Evolutionary conservation across 306 rosid species (phyloP).

Genomic region (Sechiopsis laciniata): DNA sequence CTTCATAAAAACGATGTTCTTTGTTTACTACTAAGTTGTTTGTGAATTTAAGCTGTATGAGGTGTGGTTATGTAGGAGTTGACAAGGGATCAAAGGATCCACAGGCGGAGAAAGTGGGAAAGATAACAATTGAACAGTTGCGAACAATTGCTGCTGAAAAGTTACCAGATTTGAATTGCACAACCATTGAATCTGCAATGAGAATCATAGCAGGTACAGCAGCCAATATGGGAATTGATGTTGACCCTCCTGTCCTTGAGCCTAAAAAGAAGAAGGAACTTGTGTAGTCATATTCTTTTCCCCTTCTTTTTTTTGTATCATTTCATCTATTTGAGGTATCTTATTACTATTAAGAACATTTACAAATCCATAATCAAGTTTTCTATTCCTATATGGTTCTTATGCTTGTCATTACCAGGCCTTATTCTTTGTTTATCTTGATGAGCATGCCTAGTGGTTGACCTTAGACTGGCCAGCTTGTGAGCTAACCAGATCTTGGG

Average conservation of each 20-base stretch:
- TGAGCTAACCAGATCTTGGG: too few species aligned
- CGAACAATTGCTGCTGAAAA: slow-evolving; percentile 77
- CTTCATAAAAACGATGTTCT: too few species aligned
- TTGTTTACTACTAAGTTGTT: too few species aligned
- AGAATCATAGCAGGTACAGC: slow-evolving; percentile 98
- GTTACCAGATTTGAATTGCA: slow-evolving; percentile 90
- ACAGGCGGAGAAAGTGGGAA: slow-evolving; percentile 64
- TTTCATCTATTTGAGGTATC: slow-evolving; percentile 14
- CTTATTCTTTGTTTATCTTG: not conserved
- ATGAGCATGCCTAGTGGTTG: not conserved
- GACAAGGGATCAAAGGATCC: slow-evolving; percentile 97
- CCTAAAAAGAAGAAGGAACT: slow-evolving; percentile 52
- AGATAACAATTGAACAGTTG: slow-evolving; percentile 77
- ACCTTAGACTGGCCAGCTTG: too few species aligned
- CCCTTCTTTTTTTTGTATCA: not conserved
- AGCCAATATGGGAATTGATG: slow-evolving; percentile 95
- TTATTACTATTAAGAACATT: not conserved
- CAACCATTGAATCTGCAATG: slow-evolving; percentile 83
- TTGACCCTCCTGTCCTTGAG: slow-evolving; percentile 89
- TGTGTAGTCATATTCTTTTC: not conserved
- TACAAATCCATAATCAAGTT: slow-evolving; percentile 5
- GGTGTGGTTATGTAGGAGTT: slow-evolving; percentile 45
- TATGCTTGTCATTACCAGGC: not conserved
- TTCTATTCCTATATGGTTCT: not conserved
- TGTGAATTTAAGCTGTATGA: not conserved